Evolutionary conservation across 257 asterid species (phyloP), one percentile per base, ranked within the genome.

Genomic region (Ocimum tenuiflorum): DNA sequence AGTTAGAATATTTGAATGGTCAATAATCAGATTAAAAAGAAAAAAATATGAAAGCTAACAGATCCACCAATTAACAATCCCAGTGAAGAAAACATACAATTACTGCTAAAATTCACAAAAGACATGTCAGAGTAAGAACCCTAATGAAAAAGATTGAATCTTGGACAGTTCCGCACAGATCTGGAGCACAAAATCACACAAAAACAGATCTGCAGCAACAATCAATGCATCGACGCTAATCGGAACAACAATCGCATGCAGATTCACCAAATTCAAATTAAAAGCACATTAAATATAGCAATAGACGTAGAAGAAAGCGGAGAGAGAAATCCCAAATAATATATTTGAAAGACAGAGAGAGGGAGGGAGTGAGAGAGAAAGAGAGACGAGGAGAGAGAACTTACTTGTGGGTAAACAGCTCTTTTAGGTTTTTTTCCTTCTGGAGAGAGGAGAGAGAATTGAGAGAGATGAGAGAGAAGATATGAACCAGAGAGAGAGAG

Each of bases 371-470:
- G 60, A 48, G 57, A 63, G 60, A 64, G 73, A 73, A 53, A 57
- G 50, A 39, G 56, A 27, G 45, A 31, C 50, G 43, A 13, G 47
- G 77, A 63, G 81, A 78, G 86, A 85, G 79, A 75, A 80, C 95
- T 86, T 78, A 88, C 96, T 86, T 80, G 88, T 84, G 88, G 88
- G 89, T 79, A 85, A 81, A 85, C 89, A 77, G 88, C 83, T 81
- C 91, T 78, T 81, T 88, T 82, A 83, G 87, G 84, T 81, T 84
- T 85, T 84, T 84, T 87, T 73, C 80, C 75, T 63, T 76, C 83
- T 76, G 85, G 87, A 78, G 85, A 86, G 86, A 75, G 79, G 72
- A 53, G 75, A 63, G 73, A 57, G 69, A 67, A 48, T 41, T 20
- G 59, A 8, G 63, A 47, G 76, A 68, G 66, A 68, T 35, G 79